A percentile compares a stretch with the other conserved stretches of the same genome.
Evolutionary conservation across 441 rosid species (phyloP).

Genomic region (Populus hybrid): DNA sequence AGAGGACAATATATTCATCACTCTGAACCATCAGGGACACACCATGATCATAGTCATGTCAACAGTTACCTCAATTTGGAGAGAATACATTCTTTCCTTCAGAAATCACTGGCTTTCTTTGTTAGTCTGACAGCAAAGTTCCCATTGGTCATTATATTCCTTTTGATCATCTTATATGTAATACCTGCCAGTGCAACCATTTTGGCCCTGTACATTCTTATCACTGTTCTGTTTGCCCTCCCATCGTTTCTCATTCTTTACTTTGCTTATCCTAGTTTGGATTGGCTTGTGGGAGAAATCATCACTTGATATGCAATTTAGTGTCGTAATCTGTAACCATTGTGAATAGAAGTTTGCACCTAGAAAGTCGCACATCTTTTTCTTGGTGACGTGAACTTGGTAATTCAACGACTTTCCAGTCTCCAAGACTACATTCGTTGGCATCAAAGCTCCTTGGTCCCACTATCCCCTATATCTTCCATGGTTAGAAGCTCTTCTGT

Average conservation of each 20-base stretch:
- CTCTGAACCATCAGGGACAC: constrained; percentile 30
- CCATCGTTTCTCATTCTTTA: constrained; percentile 78
- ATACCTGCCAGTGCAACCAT: constrained; percentile 88
- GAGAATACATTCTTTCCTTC: constrained; percentile 53
- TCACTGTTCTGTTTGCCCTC: constrained; percentile 70
- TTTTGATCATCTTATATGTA: constrained; percentile 67
- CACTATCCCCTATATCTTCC: neutral
- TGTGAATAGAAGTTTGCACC: constrained; percentile 25
- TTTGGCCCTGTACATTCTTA: constrained; percentile 63
- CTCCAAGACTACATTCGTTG: constrained; percentile 12
- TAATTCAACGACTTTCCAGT: constrained; percentile 31
- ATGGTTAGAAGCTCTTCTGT: neutral
- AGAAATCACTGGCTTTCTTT: constrained; percentile 70
- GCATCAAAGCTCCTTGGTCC: neutral
- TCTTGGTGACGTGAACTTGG: constrained; percentile 6
- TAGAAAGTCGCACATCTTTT: constrained; percentile 1
- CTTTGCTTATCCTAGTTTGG: constrained; percentile 81
- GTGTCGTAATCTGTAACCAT: constrained; percentile 11
- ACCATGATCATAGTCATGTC: constrained; percentile 20
- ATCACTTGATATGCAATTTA: constrained; percentile 40
- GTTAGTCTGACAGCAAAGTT: constrained; percentile 70
- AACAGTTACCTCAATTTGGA: constrained; percentile 35
- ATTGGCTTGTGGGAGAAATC: constrained; percentile 91
- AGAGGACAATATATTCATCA: constrained; percentile 33
- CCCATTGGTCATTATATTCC: constrained; percentile 72